These are phyloP conservation scores for Smallanthus sonchifolius DNA, from an alignment of 129 eudicot species.

Conservation along the genomic window DNA sequence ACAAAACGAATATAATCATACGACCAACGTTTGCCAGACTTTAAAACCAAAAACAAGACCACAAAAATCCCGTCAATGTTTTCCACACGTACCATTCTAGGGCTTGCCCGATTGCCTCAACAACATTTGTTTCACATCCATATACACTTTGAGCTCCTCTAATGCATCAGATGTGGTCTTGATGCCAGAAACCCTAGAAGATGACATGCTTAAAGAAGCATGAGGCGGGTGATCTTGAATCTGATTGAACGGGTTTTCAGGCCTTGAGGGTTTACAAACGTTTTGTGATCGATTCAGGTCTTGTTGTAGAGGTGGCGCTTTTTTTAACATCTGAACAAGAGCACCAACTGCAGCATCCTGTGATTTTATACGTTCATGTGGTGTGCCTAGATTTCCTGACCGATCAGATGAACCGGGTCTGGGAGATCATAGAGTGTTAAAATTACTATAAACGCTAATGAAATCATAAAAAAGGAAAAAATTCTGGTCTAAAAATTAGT, in stretches of 20 bases:
- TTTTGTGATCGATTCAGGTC: constrained; percentile 35
- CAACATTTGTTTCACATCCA: constrained; percentile 56
- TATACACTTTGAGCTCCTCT: constrained; percentile 75
- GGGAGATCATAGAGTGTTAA: constrained; percentile 7
- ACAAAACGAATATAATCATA: constrained; percentile 13
- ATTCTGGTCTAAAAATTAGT: not conserved
- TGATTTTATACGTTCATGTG: constrained; percentile 45
- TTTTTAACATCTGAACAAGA: constrained; percentile 69
- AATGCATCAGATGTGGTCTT: constrained; percentile 82
- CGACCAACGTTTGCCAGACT: constrained; percentile 11
- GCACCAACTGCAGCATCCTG: constrained; percentile 90
- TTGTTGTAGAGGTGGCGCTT: constrained; percentile 79
- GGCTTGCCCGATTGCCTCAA: constrained; percentile 42
- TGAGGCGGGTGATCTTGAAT: constrained; percentile 20
- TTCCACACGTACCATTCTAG: not conserved
- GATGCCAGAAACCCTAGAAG: constrained; percentile 41
- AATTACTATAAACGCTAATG: not conserved
- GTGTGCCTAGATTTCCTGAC: constrained; percentile 36
- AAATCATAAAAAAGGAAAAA: not conserved
- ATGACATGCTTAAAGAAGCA: constrained; percentile 20
- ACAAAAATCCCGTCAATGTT: not conserved
- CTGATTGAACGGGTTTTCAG: constrained; percentile 16
- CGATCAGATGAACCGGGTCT: constrained; percentile 67
- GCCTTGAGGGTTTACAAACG: constrained; percentile 22
- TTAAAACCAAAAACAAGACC: constrained; percentile 15